phyloP scores from a whole-genome alignment of 164 flowering plant genomes.

The Stephania japonica region DNA sequence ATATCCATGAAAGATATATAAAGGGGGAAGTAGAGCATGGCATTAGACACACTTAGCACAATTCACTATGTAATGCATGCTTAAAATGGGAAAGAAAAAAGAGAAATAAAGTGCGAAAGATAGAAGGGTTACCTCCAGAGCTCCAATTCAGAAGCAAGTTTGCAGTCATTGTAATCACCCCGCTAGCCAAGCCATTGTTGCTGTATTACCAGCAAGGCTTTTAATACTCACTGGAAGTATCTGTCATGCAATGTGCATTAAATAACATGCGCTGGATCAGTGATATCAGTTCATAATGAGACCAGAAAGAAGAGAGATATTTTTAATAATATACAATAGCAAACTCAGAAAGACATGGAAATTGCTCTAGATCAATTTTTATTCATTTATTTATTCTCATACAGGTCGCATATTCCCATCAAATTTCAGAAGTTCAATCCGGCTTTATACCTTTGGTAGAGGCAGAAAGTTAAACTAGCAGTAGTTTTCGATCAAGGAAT shows the following conservation, averaged over 20 bases:
- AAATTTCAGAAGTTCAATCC: not conserved
- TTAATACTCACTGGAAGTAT: constrained; percentile 87
- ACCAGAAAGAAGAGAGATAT: not conserved
- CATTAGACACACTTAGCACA: too few species aligned
- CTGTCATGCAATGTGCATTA: constrained; percentile 25
- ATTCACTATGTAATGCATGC: too few species aligned
- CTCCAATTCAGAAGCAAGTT: constrained; percentile 58
- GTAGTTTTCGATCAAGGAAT: not conserved
- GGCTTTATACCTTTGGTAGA: not conserved
- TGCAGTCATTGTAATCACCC: constrained; percentile 58
- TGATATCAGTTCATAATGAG: not conserved
- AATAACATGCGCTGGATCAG: not conserved
- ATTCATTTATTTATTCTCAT: too few species aligned
- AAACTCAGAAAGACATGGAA: too few species aligned
- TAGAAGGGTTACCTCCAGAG: constrained; percentile 37
- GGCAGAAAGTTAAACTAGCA: not conserved
- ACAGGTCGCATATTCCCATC: not conserved
- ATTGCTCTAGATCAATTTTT: not conserved
- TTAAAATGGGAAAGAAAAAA: not conserved
- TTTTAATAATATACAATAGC: not conserved
- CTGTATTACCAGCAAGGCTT: constrained; percentile 84
- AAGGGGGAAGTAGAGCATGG: too few species aligned
- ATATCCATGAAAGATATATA: not conserved
- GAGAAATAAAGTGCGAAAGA: not conserved
- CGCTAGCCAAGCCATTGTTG: constrained; percentile 56